Conservation (phyloP, 192 early-diverging fungal genomes). For the Linnemannia elongata region DNA sequence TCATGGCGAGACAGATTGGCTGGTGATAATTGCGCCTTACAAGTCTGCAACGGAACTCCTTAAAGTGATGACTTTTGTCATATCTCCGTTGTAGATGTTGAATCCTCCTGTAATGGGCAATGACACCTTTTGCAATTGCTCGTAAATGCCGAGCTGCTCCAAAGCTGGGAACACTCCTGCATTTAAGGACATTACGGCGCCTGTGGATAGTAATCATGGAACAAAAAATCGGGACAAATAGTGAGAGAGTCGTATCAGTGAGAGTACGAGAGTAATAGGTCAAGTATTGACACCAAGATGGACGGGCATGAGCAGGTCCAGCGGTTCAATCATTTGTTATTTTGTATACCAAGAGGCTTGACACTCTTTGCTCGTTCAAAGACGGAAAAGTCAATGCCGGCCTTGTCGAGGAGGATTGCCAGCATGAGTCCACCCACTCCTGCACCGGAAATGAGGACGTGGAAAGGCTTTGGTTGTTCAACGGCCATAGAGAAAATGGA, state of each 20-base stretch:
- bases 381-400: not conserved
- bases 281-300: no score
- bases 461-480: not conserved
- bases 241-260: not conserved
- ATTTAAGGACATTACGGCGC: not conserved
- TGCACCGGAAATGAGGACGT: not conserved
- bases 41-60: no score
- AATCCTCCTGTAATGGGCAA: not conserved
- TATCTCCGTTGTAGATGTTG: not conserved
- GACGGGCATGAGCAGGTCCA: no score
- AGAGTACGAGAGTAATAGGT: no score
- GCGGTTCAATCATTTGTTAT: no score
- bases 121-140: not conserved
- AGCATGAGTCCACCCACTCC: not conserved
- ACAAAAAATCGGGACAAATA: not conserved
- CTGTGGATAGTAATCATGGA: not conserved
- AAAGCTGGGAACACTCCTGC: not conserved
- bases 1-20: no score
- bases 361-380: not conserved
- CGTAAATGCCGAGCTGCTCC: not conserved
- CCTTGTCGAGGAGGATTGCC: not conserved
- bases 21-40: no score
- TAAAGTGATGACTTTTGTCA: not conserved
- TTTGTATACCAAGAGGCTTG: not conserved
- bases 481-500: no score